Evolutionary conservation across 371 early-diverging fungal genomes (phyloP).

Genomic region (Rhizomucor miehei): DNA sequence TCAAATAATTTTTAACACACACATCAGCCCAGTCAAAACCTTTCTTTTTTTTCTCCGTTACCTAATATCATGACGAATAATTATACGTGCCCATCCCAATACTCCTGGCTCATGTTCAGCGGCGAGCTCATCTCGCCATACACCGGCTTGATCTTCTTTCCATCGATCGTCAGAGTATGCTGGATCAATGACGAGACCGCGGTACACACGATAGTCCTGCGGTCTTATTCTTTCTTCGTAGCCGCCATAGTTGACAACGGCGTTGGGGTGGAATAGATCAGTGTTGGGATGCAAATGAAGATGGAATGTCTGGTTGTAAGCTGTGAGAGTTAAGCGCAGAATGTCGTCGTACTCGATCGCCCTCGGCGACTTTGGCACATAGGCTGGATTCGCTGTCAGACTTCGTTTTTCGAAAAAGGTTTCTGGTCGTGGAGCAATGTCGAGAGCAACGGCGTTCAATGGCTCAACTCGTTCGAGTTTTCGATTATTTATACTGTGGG

Average conservation of each 20-base stretch:
- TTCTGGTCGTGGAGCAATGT: constrained; percentile 38
- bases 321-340: constrained; percentile 58
- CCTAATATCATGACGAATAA: constrained; percentile 53
- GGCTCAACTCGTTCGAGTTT: constrained; percentile 30
- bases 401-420: constrained; percentile 35
- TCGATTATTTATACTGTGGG: constrained; percentile 30
- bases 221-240: constrained; percentile 18
- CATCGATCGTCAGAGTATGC: constrained; percentile 30
- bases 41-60: constrained; percentile 10
- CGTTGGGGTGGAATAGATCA: constrained; percentile 75
- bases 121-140: constrained; percentile 24
- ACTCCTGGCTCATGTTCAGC: constrained; percentile 34
- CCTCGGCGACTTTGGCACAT: constrained; percentile 18
- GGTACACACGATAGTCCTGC: constrained; percentile 37
- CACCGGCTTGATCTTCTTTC: constrained; percentile 30
- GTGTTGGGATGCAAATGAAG: constrained; percentile 74
- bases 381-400: constrained; percentile 28
- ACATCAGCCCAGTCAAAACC: not conserved
- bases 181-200: constrained; percentile 33
- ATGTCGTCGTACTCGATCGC: constrained; percentile 56
- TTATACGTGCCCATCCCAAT: constrained; percentile 71
- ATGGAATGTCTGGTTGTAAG: constrained; percentile 72
- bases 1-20: too few relatives aligned
- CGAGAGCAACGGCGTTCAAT: constrained; percentile 20
- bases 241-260: constrained; percentile 34